Evolutionary conservation across 2,329 filamentous ascomycete genomes (phyloP), one percentile per base, ranked within the genome.

Genomic region (Nannizzia gypsea): DNA sequence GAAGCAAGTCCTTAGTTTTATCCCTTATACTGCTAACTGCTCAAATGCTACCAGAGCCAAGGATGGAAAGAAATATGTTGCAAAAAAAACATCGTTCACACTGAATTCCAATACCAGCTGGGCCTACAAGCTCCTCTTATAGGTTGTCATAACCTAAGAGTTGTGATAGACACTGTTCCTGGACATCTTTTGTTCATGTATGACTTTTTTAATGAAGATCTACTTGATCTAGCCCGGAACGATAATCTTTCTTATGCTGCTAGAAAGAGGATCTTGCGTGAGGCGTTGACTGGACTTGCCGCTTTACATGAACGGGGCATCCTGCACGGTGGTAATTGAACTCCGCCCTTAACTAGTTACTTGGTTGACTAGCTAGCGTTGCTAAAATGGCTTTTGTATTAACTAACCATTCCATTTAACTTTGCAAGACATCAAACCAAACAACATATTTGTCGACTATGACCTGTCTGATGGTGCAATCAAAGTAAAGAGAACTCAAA

Each of bases 71-170:
- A 46, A 24, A 22, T 11, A 46, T 46, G 20, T 24, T 40, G 15
- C 20, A 36, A 3, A 11, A 46, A 46, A 24, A 24, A 46, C 9
- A 62, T 63, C 22, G 61, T 48, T n/a, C 56, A 59, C 52, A 58
- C 61, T 36, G 61, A 61, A 42, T 63, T 63, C 40, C 59, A 61
- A 40, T 63, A 63, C n/a, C 61, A 63, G 26, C 24, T 59, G 11
- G 22, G 50, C 54, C 36, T 61, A 36, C 61, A 61, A 8, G 56
- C 57, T 2, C 56, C 57, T 26, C 46, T 63, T 34, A 3, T 40
- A 44, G 20, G 61, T 3, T 59, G 57, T 34, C 36, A 40, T 6
- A 60, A 59, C 28, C 31, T 63, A 31, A 59, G 61, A n/a, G 59
- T 61, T 59, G 56, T 58, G 22, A 61, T 50, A 31, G 61, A 60